Evolutionary conservation across 2,329 filamentous ascomycete genomes (phyloP), one percentile per base, ranked within the genome.

Genomic region (Talaromyces sp.): DNA sequence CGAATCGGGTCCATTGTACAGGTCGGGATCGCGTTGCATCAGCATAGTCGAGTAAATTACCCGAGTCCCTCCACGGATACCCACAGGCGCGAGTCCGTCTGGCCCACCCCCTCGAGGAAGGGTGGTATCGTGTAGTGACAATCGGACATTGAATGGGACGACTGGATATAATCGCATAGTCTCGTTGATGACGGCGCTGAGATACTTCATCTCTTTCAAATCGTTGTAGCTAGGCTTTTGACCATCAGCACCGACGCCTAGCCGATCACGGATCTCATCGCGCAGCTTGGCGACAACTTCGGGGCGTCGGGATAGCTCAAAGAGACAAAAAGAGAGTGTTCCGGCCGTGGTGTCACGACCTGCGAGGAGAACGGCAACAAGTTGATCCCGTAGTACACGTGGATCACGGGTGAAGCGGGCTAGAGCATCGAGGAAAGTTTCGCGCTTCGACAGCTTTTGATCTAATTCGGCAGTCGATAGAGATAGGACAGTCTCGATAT

Each of bases 371-470:
- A 96, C 83, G 40, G 88, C 86, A 14, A 94, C 82, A 43, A 96
- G 79, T 72, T 97, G 91, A 72, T 96, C 91, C 30, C 91, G 89
- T 13, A 97, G 81, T 3, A 91, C 82, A 13, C 68, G 68, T 3
- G 69, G 69, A 44, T 78, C 75, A 30, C 89, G 85, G 0, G 91
- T 96, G 75, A 90, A 92, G 35, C 82, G 80, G 40, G 91, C 90
- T 2, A 97, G 82, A 27, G 90, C 89, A 72, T 96, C 89, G 17
- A 96, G 82, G 75, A 97, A 96, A 1, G 89, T 95, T 72, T 94
- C 88, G 8, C 84, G 84, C 66, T 89, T 91, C 51, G 82, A 83
- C 5, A 76, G 65, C 74, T 88, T 90, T 55, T 85, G 80, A 44
- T 86, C 84, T 1, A 95, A 82, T 70, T 96, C 89, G 29, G 85